These are phyloP conservation scores for Scytalidium lignicola DNA, from an alignment of 2,329 filamentous ascomycete species.

Conservation along the genomic window DNA sequence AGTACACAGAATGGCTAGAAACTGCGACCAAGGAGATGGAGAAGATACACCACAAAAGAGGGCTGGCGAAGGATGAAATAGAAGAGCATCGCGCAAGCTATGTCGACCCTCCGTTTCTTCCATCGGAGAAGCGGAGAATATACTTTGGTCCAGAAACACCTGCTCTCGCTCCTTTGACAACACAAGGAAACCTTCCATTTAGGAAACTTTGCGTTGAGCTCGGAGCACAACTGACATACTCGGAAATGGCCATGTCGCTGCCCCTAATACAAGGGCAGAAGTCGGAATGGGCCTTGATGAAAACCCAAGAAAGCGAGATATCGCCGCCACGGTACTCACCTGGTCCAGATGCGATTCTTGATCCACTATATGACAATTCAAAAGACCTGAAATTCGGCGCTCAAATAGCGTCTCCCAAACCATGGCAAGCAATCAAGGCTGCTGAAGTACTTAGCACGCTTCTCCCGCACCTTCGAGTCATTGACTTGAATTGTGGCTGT, in stretches of 20 bases:
- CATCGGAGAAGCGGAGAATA: constrained; percentile 87
- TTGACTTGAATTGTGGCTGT: constrained; percentile 96
- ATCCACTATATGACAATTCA: constrained; percentile 69
- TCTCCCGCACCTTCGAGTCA: constrained; percentile 78
- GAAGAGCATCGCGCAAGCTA: constrained; percentile 75
- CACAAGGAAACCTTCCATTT: constrained; percentile 94
- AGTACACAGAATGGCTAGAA: constrained; percentile 74
- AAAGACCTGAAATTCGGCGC: constrained; percentile 85
- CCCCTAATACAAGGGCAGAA: constrained; percentile 86
- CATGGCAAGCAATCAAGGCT: constrained; percentile 84
- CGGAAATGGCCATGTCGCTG: constrained; percentile 94
- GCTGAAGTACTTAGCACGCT: constrained; percentile 74
- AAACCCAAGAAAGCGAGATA: constrained; percentile 81
- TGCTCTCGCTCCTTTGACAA: constrained; percentile 88
- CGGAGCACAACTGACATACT: constrained; percentile 91
- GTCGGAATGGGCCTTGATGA: constrained; percentile 91
- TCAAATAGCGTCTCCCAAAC: constrained; percentile 89
- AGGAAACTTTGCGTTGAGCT: constrained; percentile 83
- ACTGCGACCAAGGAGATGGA: constrained; percentile 49
- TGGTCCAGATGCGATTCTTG: constrained; percentile 49
- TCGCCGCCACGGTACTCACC: constrained; percentile 63
- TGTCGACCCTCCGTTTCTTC: constrained; percentile 78
- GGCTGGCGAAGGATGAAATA: constrained; percentile 33
- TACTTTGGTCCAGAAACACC: constrained; percentile 96
- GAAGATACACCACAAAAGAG: constrained; percentile 41